Evolutionary conservation across 2,329 filamentous ascomycete species (phyloP), one percentile per base, ranked within the genome.

Genomic region (Pyrenophora teres): DNA sequence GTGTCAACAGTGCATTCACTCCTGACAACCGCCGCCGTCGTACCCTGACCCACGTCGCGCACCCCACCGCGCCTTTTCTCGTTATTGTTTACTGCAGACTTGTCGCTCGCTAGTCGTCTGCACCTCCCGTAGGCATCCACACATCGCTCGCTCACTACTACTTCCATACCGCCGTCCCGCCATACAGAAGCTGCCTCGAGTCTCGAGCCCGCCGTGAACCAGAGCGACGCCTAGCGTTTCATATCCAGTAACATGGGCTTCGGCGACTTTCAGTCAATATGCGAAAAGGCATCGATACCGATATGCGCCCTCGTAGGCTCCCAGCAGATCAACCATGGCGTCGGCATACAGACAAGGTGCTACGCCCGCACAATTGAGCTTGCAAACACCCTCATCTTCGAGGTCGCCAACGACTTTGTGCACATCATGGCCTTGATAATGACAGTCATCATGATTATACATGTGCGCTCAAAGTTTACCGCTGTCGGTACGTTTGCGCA

Each of bases 311-410:
- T 92, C 49, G 84, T 99, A 63, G 94, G 94, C 15, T 83, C 87
- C 39, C 84, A 88, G 65, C 80, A 82, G 30, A 85, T 91, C 60
- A 83, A 85, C 18, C 83, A 81, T 60, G 83, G 81, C 62, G 83
- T 87, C 10, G 90, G 92, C 63, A 94, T 97, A 60, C 88, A 96
- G 73, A 86, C 94, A 50, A 85, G 87, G 69, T 99, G 94, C 80
- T 97, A 93, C 78, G 90, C 94, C 53, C 87, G 94, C 53, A 95
- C 94, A 68, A 93, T 99, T 74, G 92, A 97, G 76, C 77, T 97
- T 62, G 94, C 92, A 63, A 99, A 99, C 78, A 99, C 94, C 35
- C 93, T 97, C 78, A 99, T 99, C 70, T 99, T 99, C 74, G 87
- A 97, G 77, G 90, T 87, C 70, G 94, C 92, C 23, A 87, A 92